Conservation (phyloP, 768 basidiomycete species). For the Calvatia gigantea region DNA sequence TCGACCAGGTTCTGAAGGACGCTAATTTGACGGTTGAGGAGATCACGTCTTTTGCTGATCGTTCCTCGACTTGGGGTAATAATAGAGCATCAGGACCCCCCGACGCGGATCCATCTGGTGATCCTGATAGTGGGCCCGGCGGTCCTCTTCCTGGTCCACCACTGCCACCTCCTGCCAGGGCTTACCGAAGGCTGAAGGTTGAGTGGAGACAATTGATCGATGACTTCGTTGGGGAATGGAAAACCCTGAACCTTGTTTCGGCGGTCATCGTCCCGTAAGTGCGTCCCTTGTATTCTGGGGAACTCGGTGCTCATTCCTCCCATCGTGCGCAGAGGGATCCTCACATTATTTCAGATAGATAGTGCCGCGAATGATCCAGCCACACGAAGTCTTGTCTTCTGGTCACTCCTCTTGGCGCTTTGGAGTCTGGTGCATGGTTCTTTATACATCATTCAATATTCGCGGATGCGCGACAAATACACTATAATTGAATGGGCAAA, state of each 20-base stretch:
- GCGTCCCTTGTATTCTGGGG: not conserved
- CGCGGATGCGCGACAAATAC: slow-evolving; percentile 38
- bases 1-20: not conserved
- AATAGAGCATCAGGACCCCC: not conserved
- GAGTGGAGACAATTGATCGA: not conserved
- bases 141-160: not conserved
- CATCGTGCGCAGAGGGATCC: not conserved
- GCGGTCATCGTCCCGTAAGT: not conserved
- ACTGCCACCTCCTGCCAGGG: not conserved
- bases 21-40: not conserved
- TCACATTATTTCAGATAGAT: not conserved
- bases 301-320: slow-evolving; percentile 7
- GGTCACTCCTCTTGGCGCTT: not conserved
- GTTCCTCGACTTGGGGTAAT: not conserved
- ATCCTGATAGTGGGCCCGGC: not conserved
- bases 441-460: slow-evolving; percentile 3
- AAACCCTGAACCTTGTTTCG: not conserved
- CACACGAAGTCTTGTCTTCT: not conserved
- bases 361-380: not conserved
- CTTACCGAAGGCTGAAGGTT: not conserved
- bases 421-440: slow-evolving; percentile 3
- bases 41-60: not conserved
- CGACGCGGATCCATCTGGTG: not conserved
- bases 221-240: not conserved
- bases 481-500: slow-evolving; percentile 62